Evolutionary conservation across 2,329 filamentous ascomycete species (phyloP).

Genomic region (Alternaria rosae): DNA sequence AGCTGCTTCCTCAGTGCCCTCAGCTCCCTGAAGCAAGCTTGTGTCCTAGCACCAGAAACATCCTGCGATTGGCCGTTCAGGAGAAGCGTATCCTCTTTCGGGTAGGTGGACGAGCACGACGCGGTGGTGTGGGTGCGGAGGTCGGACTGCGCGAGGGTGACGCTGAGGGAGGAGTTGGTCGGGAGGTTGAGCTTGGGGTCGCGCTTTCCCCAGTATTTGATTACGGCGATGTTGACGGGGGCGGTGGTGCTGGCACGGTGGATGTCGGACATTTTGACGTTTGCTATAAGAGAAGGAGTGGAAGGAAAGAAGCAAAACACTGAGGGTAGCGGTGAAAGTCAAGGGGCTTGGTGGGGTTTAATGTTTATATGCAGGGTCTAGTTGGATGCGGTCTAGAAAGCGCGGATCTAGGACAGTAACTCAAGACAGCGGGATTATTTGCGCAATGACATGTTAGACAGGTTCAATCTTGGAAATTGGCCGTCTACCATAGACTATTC

Average conservation of each 20-base stretch:
- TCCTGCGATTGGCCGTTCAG: conserved; percentile 87
- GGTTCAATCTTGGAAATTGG: neutral
- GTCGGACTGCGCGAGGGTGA: conserved; percentile 92
- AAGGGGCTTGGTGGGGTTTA: conserved; percentile 25
- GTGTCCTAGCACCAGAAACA: conserved; percentile 86
- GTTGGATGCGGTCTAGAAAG: conserved; percentile 14
- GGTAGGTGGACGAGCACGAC: conserved; percentile 79
- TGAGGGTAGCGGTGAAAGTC: conserved; percentile 9
- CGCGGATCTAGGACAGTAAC: neutral
- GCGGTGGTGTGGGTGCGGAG: conserved; percentile 96
- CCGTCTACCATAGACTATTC: neutral
- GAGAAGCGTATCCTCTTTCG: conserved; percentile 72
- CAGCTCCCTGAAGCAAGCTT: conserved; percentile 90
- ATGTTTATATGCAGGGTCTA: conserved; percentile 44
- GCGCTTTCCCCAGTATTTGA: conserved; percentile 99
- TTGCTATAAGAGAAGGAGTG: neutral
- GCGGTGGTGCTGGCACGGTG: conserved; percentile 96
- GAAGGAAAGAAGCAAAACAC: neutral
- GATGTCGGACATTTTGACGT: conserved; percentile 60
- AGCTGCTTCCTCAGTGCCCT: conserved; percentile 77
- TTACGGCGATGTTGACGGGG: conserved; percentile 96
- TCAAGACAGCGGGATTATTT: neutral
- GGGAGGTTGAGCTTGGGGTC: conserved; percentile 93
- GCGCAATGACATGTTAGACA: neutral
- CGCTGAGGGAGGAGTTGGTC: conserved; percentile 96